A percentile compares a stretch with the other conserved stretches of the same genome.
Evolutionary conservation across 345 rosid genomes (phyloP).

Genomic region (Citrus sinensis): DNA sequence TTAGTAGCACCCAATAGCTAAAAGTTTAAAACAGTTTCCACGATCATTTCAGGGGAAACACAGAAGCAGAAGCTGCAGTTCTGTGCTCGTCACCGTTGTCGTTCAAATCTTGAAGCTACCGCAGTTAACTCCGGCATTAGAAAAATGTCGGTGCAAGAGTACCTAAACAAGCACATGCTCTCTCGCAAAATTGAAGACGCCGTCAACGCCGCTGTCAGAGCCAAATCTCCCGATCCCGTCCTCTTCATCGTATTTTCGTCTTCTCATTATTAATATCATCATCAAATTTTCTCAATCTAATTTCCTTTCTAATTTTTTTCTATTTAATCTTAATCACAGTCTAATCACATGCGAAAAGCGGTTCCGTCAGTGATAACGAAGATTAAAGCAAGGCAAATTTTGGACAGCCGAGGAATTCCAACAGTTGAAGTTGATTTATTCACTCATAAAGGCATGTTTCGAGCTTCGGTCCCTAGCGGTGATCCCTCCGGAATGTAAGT

Average conservation of each 20-base stretch:
- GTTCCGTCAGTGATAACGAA: constrained; percentile 83
- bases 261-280: neutral
- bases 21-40: neutral
- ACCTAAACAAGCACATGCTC: constrained; percentile 83
- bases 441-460: constrained; percentile 86
- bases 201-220: constrained; percentile 97
- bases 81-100: neutral
- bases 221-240: constrained; percentile 89
- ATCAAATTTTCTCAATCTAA: neutral
- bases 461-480: constrained; percentile 85
- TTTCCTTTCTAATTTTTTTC: neutral
- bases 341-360: constrained; percentile 91
- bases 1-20: neutral
- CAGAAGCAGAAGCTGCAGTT: neutral
- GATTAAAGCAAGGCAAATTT: constrained; percentile 82
- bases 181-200: constrained; percentile 98
- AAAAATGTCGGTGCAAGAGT: constrained; percentile 91
- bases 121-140: neutral
- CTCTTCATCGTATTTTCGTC: constrained; percentile 71
- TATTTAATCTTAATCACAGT: constrained; percentile 36
- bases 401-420: constrained; percentile 93
- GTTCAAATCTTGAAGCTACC: neutral
- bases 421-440: constrained; percentile 89
- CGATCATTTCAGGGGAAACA: neutral
- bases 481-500: constrained; percentile 80